Evolutionary conservation across 495 filamentous ascomycete genomes (phyloP), one percentile per base, ranked within the genome.

Genomic region (Neurospora discreta): DNA sequence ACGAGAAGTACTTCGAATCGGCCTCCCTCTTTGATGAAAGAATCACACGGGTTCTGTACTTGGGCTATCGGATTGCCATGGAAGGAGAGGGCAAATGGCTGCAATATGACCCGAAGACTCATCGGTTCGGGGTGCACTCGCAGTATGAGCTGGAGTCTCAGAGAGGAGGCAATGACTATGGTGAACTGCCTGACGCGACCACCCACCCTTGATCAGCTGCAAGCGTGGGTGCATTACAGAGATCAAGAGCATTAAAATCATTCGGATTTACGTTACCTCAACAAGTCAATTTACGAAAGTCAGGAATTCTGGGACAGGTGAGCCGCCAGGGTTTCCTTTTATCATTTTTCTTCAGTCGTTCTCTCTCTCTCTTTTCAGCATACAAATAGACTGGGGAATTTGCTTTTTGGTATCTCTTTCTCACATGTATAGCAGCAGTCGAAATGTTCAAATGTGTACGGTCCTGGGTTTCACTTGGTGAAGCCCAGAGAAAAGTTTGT

Each of bases 41-140:
- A 26, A 88, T 86, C 72, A 88, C 92, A 69, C 83, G 95, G n/a
- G 89, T 93, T 58, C 78, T 95, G 1, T 95, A 91, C 87, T 80
- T 96, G 33, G 91, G 87, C 0, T 78, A 82, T 44, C 81, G 83
- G 33, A 85, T 94, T 71, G 87, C 91, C 1, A 74, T 73, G 15
- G 42, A 71, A 8, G 77, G 73, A 0, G 73, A 69, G 3, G 76
- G 73, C 4, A 79, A 77, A 46, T 83, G 78, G 76, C 74, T 86
- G 11, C 73, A 73, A 40, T 85, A 82, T 67, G 75, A 83, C 46
- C 38, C 74, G 1, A 46, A 68, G 39, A 70, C 73, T 9, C 77
- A 77, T 68, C 74, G 73, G 58, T 86, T 85, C 60, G 75, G 77
- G 9, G 80, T 80, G 0, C 69, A 67, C 18, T 75, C 77, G 7